Percentiles rank a stretch among this genome's conserved stretches.
phyloP scores from a whole-genome alignment of 768 basidiomycete species.

The Suillus clintonianus region DNA sequence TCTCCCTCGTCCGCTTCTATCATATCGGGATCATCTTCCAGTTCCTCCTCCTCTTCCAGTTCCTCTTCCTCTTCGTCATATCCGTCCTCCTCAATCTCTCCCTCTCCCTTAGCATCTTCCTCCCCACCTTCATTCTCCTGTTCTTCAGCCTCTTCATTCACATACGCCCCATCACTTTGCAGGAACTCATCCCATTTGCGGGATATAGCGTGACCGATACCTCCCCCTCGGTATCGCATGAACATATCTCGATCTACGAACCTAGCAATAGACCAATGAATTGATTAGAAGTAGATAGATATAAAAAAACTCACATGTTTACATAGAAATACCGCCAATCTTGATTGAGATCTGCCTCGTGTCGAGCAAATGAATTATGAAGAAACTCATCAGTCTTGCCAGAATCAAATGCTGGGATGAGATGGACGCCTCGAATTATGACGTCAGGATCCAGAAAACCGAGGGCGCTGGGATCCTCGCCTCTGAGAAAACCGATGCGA shows the following conservation, averaged over 20 bases:
- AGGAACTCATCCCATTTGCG: slow-evolving; percentile 4
- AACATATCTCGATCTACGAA: slow-evolving; percentile 39
- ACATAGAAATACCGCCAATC: slow-evolving; percentile 37
- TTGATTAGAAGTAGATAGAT: not conserved
- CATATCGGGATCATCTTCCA: too few species aligned
- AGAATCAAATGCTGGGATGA: slow-evolving; percentile 41
- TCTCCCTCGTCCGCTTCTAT: too few species aligned
- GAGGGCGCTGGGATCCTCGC: slow-evolving; percentile 32
- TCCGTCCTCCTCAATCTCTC: too few species aligned
- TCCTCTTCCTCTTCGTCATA: too few species aligned
- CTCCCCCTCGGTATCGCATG: slow-evolving; percentile 30
- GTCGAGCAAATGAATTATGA: not conserved
- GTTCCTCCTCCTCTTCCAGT: too few species aligned
- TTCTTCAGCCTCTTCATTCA: too few species aligned
- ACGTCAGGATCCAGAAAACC: slow-evolving; percentile 47
- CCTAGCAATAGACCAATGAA: slow-evolving; percentile 26
- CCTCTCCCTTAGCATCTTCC: too few species aligned
- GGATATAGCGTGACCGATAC: slow-evolving; percentile 28
- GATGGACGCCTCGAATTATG: slow-evolving; percentile 41
- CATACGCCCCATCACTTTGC: not conserved
- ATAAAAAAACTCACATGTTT: slow-evolving; percentile 30
- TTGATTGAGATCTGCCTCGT: slow-evolving; percentile 12
- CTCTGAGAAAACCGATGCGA: slow-evolving; percentile 17
- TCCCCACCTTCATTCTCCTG: too few species aligned
- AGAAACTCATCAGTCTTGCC: slow-evolving; percentile 17